Evolutionary conservation across 108 stramenopile genomes (phyloP).

Genomic region (Epithemia pelagica): DNA sequence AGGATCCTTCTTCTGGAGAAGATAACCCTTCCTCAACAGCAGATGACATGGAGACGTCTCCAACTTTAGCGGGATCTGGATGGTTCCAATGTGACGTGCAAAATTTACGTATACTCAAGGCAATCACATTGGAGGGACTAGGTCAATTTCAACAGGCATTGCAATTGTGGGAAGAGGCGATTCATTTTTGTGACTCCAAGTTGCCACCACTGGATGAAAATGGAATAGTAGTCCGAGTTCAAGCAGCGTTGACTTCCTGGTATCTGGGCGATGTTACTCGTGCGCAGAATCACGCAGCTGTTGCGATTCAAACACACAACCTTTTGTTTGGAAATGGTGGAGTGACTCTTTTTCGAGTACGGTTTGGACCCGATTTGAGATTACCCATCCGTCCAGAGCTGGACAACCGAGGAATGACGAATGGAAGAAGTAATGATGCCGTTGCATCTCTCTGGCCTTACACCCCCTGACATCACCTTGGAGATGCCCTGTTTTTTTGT

Average conservation of each 20-base stretch:
- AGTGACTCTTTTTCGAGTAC: conserved; percentile 37
- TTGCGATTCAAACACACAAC: conserved; percentile 52
- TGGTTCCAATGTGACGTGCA: conserved; percentile 73
- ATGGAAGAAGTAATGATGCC: neutral
- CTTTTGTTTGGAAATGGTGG: conserved; percentile 63
- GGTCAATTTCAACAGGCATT: conserved; percentile 44
- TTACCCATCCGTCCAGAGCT: conserved; percentile 31
- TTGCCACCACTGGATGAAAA: conserved; percentile 68
- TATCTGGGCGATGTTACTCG: conserved; percentile 17
- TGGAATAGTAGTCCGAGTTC: conserved; percentile 46
- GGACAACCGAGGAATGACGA: neutral
- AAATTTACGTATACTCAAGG: conserved; percentile 57
- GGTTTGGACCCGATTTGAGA: conserved; percentile 50
- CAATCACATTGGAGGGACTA: conserved; percentile 57
- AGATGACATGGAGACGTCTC: conserved; percentile 16
- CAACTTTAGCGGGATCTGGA: conserved; percentile 19
- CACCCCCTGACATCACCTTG: too few species aligned
- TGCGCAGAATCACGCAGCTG: conserved; percentile 43
- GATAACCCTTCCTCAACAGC: conserved; percentile 5
- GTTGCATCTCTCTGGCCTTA: neutral
- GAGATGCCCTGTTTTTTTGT: too few species aligned
- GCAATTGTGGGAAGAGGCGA: conserved; percentile 48
- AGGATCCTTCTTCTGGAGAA: conserved; percentile 24
- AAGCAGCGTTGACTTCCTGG: conserved; percentile 54
- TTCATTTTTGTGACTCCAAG: conserved; percentile 39